Percentiles rank a stretch among this genome's conserved stretches.
Evolutionary conservation across 352 stramenopile species (phyloP).

Genomic region (Phytophthora syringae): DNA sequence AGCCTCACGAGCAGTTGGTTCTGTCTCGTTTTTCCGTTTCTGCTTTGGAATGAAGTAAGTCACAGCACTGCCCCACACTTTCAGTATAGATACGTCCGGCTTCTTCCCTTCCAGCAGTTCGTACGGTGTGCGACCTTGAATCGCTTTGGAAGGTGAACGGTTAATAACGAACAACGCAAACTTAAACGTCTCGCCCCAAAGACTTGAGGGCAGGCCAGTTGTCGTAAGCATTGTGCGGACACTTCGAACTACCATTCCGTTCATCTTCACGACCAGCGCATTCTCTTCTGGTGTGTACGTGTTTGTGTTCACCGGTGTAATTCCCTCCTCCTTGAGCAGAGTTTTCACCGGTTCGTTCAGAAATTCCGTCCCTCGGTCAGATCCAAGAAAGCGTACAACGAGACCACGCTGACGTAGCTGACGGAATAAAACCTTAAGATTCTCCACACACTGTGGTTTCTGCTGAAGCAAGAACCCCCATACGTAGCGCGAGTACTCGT

Average conservation of each 20-base stretch:
- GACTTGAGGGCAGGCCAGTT: neutral
- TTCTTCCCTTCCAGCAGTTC: conserved; percentile 2
- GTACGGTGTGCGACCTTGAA: conserved; percentile 2
- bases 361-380: neutral
- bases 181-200: conserved; percentile 7
- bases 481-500: neutral
- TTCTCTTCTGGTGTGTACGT: conserved; percentile 5
- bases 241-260: neutral
- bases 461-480: conserved; percentile 1
- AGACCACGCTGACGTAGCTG: neutral
- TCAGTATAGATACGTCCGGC: neutral
- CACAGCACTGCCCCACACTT: neutral
- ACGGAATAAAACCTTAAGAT: conserved; percentile 1
- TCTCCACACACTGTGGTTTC: neutral
- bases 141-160: conserved; percentile 5
- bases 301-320: neutral
- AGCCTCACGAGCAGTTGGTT: no score
- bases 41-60: neutral
- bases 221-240: conserved; percentile 7
- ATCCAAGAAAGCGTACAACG: neutral
- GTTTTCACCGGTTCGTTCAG: neutral
- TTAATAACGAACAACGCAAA: conserved; percentile 7
- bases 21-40: neutral
- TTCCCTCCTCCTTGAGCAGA: neutral
- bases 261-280: neutral